Base-by-base conservation (phyloP, 352 stramenopile genomes). In the Phytophthora sansomeana region DNA sequence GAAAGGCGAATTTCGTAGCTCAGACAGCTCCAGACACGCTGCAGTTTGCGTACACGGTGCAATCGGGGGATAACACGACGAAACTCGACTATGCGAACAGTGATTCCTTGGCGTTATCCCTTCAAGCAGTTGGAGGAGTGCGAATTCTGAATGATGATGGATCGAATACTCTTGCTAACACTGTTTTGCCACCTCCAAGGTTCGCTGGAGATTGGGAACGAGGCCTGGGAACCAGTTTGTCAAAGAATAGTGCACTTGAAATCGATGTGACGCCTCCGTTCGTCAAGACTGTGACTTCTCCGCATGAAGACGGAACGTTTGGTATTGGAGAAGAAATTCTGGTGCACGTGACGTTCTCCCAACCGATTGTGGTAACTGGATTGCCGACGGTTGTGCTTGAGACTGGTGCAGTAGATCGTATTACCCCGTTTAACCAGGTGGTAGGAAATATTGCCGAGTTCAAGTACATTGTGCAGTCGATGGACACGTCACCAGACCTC, bases 311-410 rank as follows among this genome's bases (percentile, higher is more conserved):
- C 36, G 84, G 84, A 2, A 89, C 80, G 13, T 95, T 92, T 53
- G 84, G 81, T 1, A 87, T 91, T 24, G 89, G 89, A 28, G 69
- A 93, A 60, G 67, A 77, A 26, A 89, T 95, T 53, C 29, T 84
- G 38, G 78, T 96, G 16, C 75, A 83, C n/a, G 80, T 96, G 1
- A n/a, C 54, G n/a, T 95, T 95, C 38, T 90, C 84, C 0, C 56
- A 81, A 9, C 73, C 89, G 1, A 76, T 96, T 36, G 70, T 87
- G 1, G 80, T 89, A 4, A 67, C 69, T 10, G 83, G 85, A 4
- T 47, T 77, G 5, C 85, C 85, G 5, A 90, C 78, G 6, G 52
- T 94, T 28, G 77, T 92, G 4, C 63, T 94, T 5, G 81, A 89
- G 32, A 94, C 85, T 0, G 83, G 85, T 1, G 41, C 77, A 33